Evolutionary conservation across 495 filamentous ascomycete genomes (phyloP), one percentile per base, ranked within the genome.

Genomic region (Neurospora sp.): DNA sequence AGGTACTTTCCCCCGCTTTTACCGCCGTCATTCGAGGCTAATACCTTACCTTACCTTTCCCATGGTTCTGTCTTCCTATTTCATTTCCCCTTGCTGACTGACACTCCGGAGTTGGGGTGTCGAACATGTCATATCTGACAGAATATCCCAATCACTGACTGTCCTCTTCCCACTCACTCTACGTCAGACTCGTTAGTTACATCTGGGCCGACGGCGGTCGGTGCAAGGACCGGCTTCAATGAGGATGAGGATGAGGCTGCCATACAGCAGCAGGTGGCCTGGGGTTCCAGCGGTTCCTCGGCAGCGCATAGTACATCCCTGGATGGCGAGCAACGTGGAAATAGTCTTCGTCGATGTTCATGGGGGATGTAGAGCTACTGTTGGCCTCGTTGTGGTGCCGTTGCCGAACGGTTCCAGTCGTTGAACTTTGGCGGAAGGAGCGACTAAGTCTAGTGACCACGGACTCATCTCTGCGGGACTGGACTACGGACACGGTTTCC

Each of bases 291-390:
- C 8, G 6, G 10, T 22, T 4, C 20, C 27, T 12, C n/a, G 20
- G 45, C 20, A 53, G 45, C 8, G 20, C 20, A 12, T 6, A 27
- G 27, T 27, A 53, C 45, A 53, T 53, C 1, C 45, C 45, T 1
- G 20, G 45, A 53, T 53, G 45, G 45, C 20, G 9, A 1, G 2
- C 9, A 3, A 53, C 20, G 3, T 53, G 8, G 9, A 22, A 1
- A 0, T 6, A 53, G 20, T 53, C 10, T 0, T 53, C 20, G 0
- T 53, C 8, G 3, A 53, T 27, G 3, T 22, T 1, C 1, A 1
- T 1, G 3, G 45, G 8, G 3, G 8, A 12, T n/a, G 42, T 0
- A 0, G 41, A 17, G 5, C 14, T 1, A 0, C 7, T 0, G 0
- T 8, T 3, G 17, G 7, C 7, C 5, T 44, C 7, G 42, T 7